Conservation (phyloP, 2,329 filamentous ascomycete genomes). For the Aspergillus clavatus region DNA sequence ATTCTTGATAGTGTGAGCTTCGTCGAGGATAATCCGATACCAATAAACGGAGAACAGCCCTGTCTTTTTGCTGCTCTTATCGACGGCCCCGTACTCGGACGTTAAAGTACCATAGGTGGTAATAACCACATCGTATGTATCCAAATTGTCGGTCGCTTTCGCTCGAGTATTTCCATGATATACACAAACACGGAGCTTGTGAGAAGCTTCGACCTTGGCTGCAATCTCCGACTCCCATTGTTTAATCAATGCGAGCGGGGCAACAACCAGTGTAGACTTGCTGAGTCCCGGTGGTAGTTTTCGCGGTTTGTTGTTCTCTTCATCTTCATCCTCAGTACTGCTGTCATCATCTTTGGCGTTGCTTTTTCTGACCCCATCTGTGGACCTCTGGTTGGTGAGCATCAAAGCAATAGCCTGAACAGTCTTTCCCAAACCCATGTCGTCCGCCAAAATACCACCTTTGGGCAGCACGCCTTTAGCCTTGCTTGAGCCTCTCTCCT, state of each 20-base stretch:
- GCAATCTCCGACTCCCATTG: slow-evolving; percentile 96
- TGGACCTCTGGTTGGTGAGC: slow-evolving; percentile 71
- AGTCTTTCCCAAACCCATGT: slow-evolving; percentile 94
- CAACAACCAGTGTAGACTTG: slow-evolving; percentile 84
- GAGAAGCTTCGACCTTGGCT: slow-evolving; percentile 66
- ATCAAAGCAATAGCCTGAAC: slow-evolving; percentile 89
- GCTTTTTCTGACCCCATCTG: slow-evolving; percentile 32
- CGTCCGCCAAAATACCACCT: slow-evolving; percentile 91
- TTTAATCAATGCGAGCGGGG: slow-evolving; percentile 86
- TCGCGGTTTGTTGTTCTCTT: slow-evolving; percentile 46
- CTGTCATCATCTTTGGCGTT: slow-evolving; percentile 45
- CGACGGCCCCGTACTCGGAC: slow-evolving; percentile 75
- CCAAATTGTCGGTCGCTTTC: slow-evolving; percentile 70
- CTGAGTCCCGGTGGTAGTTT: slow-evolving; percentile 65
- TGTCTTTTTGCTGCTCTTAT: slow-evolving; percentile 59
- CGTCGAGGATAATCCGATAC: slow-evolving; percentile 93
- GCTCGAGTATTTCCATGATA: slow-evolving; percentile 86
- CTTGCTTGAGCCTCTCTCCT: slow-evolving; percentile 81
- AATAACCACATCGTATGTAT: slow-evolving; percentile 87
- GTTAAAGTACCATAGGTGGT: slow-evolving; percentile 96
- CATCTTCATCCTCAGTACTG: slow-evolving; percentile 42
- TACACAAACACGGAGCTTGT: slow-evolving; percentile 73
- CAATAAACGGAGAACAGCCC: slow-evolving; percentile 90
- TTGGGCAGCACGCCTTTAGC: slow-evolving; percentile 74
- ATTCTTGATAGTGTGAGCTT: slow-evolving; percentile 98